Base-by-base conservation (phyloP, 179 eudicot genomes). In the Vitellaria paradoxa region DNA sequence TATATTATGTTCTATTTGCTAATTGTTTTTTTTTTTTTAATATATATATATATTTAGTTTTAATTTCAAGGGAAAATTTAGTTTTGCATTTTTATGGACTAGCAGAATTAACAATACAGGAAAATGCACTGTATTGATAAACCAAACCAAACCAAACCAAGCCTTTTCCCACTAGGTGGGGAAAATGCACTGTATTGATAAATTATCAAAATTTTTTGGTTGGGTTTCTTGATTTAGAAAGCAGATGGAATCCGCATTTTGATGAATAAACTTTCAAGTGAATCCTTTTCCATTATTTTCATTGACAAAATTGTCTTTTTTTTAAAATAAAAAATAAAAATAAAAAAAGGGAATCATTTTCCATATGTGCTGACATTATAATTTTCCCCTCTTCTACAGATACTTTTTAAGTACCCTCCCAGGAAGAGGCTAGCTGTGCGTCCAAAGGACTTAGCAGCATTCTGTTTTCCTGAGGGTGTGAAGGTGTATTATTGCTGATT, bases 401-500 rank as follows among this genome's bases (percentile, higher is more conserved):
- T 96, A 68, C 87, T 96, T 77, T 93, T 91, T 80, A 88, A 90
- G 81, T 96, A 91, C 85, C 99, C 99, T 75, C 92, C 90, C 21
- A 91, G 91, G 76, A 92, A 90, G 87, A 90, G 77, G 80, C 75
- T 93, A 82, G 86, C 92, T 77, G 84, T 96, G 89, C 92, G 90
- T 63, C 68, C 85, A 53, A 90, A 85, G 83, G 99, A 96, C 86
- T 79, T 96, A 81, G 91, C 93, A 63, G 91, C 96, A 64, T 96
- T 96, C 83, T 85, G 96, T 82, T 96, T 96, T 80, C 99, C 99
- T 55, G 93, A 87, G 79, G 98, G 96, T 76, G 91, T 96, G 72
- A 89, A 93, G 99, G 99, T 95, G 79, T 30, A 30, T 30, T 30
- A 30, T 23, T 37, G 15, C 50, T 7, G 42, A 75, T 46, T 80